Evolutionary conservation across 768 basidiomycete genomes (phyloP), one percentile per base, ranked within the genome.

Genomic region (Xerocomellus dryophilus): DNA sequence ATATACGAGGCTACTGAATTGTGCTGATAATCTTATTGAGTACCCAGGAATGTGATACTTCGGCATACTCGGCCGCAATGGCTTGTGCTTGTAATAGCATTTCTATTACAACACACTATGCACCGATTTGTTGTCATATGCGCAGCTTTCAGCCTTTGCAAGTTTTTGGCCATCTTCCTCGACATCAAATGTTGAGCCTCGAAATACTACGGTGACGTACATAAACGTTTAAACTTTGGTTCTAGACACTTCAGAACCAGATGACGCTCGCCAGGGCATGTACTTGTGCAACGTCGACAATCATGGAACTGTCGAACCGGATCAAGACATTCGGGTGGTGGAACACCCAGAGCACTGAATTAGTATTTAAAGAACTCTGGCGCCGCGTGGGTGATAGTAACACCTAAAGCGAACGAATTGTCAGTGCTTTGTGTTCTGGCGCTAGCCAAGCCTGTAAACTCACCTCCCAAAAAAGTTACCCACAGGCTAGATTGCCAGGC

Each of bases 151-250:
- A 42, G 82, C 77, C 62, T 90, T 87, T 74, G 93, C 88, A 53
- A 85, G 72, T 57, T 76, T 82, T 45, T 88, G 84, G 51, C 89
- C n/a, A n/a, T n/a, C n/a, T n/a, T n/a, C 68, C 88, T 90, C 44
- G 29, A 38, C 35, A 32, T 36, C 7, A 15, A 25, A 21, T 10
- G 20, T 35, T 12, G 5, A 15, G 39, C 17, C 29, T 32, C 27
- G 27, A 29, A 29, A 41, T 48, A 20, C 21, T 32, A n/a, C 15
- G 20, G 17, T 32, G 25, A 50, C 31, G n/a, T n/a, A n/a, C n/a
- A n/a, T n/a, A n/a, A n/a, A n/a, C n/a, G n/a, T n/a, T n/a, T n/a
- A n/a, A n/a, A n/a, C n/a, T n/a, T n/a, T n/a, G n/a, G n/a, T n/a
- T n/a, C n/a, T n/a, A n/a, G n/a, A 78, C 61, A 7, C 74, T 74